Evolutionary conservation across 192 early-diverging fungal genomes (phyloP).

Genomic region (Pilobolus umbonatus): DNA sequence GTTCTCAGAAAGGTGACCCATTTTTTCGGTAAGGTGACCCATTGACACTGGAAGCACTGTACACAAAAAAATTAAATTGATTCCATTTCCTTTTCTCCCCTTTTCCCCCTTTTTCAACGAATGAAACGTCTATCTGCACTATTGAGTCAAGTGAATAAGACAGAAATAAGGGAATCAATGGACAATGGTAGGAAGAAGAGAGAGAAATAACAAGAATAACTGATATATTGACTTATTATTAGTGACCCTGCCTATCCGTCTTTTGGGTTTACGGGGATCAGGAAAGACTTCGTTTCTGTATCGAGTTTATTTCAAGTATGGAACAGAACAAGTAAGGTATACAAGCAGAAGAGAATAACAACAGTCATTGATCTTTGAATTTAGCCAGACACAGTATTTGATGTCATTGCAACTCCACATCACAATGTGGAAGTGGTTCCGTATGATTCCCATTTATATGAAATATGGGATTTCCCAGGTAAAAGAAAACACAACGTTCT

Average conservation of each 20-base stretch:
- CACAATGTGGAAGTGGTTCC: constrained; percentile 29
- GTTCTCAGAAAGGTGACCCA: too few relatives aligned
- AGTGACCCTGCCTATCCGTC: constrained; percentile 16
- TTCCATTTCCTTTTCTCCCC: too few relatives aligned
- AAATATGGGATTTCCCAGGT: constrained; percentile 34
- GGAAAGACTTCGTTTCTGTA: constrained; percentile 34
- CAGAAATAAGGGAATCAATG: too few relatives aligned
- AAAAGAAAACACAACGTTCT: not conserved
- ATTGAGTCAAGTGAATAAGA: too few relatives aligned
- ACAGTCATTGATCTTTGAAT: not conserved
- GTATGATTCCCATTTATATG: constrained; percentile 10
- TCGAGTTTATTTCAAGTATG: constrained; percentile 32
- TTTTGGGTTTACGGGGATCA: constrained; percentile 25
- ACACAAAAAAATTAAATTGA: too few relatives aligned
- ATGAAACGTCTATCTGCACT: too few relatives aligned
- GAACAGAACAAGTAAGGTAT: constrained; percentile 9
- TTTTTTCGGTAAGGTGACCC: too few relatives aligned
- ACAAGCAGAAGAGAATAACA: not conserved
- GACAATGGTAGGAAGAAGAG: too few relatives aligned
- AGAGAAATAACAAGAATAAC: too few relatives aligned
- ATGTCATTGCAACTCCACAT: constrained; percentile 23
- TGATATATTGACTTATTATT: too few relatives aligned
- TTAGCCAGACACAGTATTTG: constrained; percentile 29
- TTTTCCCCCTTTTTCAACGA: too few relatives aligned
- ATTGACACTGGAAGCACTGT: too few relatives aligned